phyloP scores from a whole-genome alignment of 2,329 filamentous ascomycete species.

The Helotiales sp. region DNA sequence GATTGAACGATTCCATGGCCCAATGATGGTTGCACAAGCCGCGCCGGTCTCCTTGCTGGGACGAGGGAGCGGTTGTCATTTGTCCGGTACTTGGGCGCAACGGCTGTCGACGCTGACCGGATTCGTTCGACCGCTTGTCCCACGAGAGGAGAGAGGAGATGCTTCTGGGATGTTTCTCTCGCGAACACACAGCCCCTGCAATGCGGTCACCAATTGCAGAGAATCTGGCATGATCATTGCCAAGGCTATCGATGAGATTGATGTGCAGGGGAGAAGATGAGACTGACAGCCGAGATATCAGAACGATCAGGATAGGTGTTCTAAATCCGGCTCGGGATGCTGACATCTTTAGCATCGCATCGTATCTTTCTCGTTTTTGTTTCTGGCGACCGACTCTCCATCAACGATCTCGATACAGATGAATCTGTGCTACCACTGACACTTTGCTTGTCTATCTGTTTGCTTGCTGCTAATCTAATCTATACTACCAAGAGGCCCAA shows the following conservation, averaged over 20 bases:
- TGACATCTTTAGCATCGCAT: slow-evolving; percentile 1
- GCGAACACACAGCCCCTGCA: slow-evolving; percentile 19
- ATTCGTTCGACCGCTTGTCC: not conserved
- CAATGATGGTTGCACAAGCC: slow-evolving; percentile 10
- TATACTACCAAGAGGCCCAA: slow-evolving; percentile 1
- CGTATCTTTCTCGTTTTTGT: not conserved
- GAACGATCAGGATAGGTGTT: not conserved
- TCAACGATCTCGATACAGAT: not conserved
- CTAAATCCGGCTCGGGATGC: not conserved
- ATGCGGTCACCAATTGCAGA: slow-evolving; percentile 2
- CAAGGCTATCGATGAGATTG: slow-evolving; percentile 8
- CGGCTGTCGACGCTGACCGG: slow-evolving; percentile 27
- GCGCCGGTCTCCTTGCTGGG: slow-evolving; percentile 16
- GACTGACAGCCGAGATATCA: not conserved
- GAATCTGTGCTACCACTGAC: not conserved
- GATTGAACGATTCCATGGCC: slow-evolving; percentile 11
- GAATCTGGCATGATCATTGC: not conserved
- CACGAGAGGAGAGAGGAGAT: slow-evolving; percentile 4
- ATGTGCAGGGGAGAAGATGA: not conserved
- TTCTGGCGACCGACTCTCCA: not conserved
- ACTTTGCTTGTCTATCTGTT: not conserved
- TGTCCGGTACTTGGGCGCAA: slow-evolving; percentile 34
- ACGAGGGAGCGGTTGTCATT: slow-evolving; percentile 21
- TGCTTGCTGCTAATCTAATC: not conserved
- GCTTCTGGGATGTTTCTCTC: slow-evolving; percentile 9